phyloP scores from a whole-genome alignment of 352 stramenopile species.

The Phytophthora ohioensis region DNA sequence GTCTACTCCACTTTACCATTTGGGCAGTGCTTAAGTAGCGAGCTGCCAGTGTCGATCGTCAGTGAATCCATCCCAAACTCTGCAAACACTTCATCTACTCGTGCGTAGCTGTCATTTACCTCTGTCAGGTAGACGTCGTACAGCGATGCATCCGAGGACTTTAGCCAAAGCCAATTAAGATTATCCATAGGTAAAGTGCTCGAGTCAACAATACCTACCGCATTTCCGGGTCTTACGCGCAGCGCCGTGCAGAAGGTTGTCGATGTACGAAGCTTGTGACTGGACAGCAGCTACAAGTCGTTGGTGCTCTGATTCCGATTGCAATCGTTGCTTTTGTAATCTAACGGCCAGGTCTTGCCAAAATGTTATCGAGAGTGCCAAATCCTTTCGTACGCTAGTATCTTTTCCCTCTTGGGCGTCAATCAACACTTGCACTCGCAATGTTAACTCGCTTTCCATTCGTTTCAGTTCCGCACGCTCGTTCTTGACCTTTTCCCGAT shows the following conservation, averaged over 20 bases:
- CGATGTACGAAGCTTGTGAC: slow-evolving; percentile 14
- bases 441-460: slow-evolving; percentile 10
- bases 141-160: slow-evolving; percentile 17
- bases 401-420: background rate
- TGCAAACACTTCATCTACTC: slow-evolving; percentile 23
- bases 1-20: slow-evolving; percentile 7
- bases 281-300: slow-evolving; percentile 4
- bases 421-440: background rate
- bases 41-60: background rate
- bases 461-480: slow-evolving; percentile 20
- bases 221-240: background rate
- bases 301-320: slow-evolving; percentile 22
- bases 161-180: slow-evolving; percentile 18
- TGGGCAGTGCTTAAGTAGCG: background rate
- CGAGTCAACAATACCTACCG: background rate
- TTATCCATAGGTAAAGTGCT: slow-evolving; percentile 2
- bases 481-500: slow-evolving; percentile 18
- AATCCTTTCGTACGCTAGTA: background rate
- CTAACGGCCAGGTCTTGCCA: slow-evolving; percentile 10
- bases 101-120: slow-evolving; percentile 13
- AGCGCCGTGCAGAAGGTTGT: slow-evolving; percentile 8
- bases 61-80: background rate
- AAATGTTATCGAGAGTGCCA: slow-evolving; percentile 2
- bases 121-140: slow-evolving; percentile 21
- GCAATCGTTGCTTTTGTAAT: slow-evolving; percentile 1